Evolutionary conservation across 495 filamentous ascomycete genomes (phyloP).

Genomic region (Hypomontagnella submonticulosa): DNA sequence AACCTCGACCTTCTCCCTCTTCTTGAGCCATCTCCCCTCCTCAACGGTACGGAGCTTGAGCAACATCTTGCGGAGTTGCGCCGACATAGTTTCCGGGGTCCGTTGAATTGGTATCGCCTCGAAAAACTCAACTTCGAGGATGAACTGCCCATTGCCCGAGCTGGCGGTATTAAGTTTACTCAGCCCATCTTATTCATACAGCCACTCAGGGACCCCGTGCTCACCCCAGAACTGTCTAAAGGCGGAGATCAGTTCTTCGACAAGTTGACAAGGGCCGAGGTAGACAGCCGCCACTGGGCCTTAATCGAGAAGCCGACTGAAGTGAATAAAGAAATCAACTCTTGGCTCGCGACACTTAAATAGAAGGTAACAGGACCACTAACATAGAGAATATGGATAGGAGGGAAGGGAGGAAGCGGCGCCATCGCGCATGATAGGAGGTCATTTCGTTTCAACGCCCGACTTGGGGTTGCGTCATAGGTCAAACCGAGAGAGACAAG

Average conservation of each 20-base stretch:
- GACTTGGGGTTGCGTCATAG: too few relatives aligned
- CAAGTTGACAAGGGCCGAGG: constrained; percentile 23
- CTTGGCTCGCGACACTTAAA: constrained; percentile 17
- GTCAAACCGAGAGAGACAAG: too few relatives aligned
- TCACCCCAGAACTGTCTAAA: constrained; percentile 14
- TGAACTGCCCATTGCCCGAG: constrained; percentile 22
- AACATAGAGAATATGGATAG: too few relatives aligned
- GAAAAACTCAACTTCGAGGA: constrained; percentile 73
- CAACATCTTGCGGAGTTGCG: constrained; percentile 71
- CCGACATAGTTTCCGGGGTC: constrained; percentile 72
- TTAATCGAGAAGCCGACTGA: constrained; percentile 8
- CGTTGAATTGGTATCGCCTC: constrained; percentile 79
- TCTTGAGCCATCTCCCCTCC: constrained; percentile 48
- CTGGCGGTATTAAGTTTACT: constrained; percentile 14
- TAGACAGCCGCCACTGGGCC: constrained; percentile 21
- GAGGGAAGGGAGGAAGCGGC: too few relatives aligned
- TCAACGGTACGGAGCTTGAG: constrained; percentile 72
- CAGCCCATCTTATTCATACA: constrained; percentile 24
- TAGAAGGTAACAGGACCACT: neutral
- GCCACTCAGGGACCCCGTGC: constrained; percentile 17
- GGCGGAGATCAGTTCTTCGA: constrained; percentile 22
- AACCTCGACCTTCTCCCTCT: constrained; percentile 8
- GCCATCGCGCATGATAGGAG: too few relatives aligned
- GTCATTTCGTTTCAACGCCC: too few relatives aligned
- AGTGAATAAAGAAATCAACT: constrained; percentile 18